A percentile compares a stretch with the other conserved stretches of the same genome.
These are phyloP conservation scores for Canavalia ensiformis DNA, from an alignment of 306 rosid species.

Conservation along the genomic window DNA sequence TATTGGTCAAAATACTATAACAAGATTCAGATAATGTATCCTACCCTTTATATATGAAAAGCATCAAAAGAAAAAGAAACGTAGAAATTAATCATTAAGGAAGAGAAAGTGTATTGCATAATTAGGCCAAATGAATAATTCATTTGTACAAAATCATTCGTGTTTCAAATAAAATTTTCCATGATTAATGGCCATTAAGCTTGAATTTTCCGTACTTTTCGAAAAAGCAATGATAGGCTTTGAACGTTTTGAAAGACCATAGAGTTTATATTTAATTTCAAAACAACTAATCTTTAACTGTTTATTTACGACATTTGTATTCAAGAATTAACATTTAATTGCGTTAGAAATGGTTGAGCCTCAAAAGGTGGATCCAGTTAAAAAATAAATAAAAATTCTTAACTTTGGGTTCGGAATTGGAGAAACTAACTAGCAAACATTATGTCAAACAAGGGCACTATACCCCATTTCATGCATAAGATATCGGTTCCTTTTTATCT, in stretches of 20 bases:
- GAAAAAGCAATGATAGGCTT: conserved; percentile 34
- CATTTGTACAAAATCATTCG: conserved; percentile 20
- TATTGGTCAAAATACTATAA: neutral
- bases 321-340: conserved; percentile 5
- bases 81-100: conserved; percentile 24
- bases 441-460: conserved; percentile 10
- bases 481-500: conserved; percentile 30
- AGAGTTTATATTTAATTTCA: neutral
- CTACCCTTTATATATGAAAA: conserved; percentile 2
- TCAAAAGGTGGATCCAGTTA: neutral
- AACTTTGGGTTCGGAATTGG: neutral
- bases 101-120: conserved; percentile 33
- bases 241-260: neutral
- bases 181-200: conserved; percentile 14
- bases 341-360: neutral
- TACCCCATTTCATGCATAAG: conserved; percentile 32
- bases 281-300: neutral
- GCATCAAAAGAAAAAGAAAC: conserved; percentile 18
- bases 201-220: neutral
- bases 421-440: neutral
- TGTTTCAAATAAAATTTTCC: conserved; percentile 16
- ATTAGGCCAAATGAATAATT: conserved; percentile 33
- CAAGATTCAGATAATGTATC: conserved; percentile 14
- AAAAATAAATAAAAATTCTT: neutral
- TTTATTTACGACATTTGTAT: neutral